Conservation (phyloP, 1,284 basidiomycete genomes). For the Apiotrichum porosum region DNA sequence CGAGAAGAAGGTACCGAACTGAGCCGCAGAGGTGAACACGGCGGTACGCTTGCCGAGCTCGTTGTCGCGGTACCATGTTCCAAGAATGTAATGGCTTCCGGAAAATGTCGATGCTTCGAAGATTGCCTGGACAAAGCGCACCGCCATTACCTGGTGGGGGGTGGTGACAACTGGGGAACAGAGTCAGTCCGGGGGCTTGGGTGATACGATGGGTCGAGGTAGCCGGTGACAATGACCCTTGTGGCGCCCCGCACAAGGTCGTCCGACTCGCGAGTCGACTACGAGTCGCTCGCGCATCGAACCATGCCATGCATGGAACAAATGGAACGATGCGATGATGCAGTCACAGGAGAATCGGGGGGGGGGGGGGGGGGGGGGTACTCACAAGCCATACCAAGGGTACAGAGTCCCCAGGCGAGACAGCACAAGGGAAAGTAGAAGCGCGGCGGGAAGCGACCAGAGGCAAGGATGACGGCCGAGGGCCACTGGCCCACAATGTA, state of each 20-base stretch:
- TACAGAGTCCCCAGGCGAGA: slow-evolving; percentile 32
- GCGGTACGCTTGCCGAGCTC: slow-evolving; percentile 42
- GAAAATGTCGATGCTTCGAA: slow-evolving; percentile 38
- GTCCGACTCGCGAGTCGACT: neutral
- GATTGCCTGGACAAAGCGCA: slow-evolving; percentile 32
- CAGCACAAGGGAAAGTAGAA: slow-evolving; percentile 42
- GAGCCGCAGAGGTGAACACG: slow-evolving; percentile 37
- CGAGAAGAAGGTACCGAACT: slow-evolving; percentile 38
- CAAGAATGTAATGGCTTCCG: slow-evolving; percentile 36
- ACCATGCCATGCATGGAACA: slow-evolving; percentile 15
- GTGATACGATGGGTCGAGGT: slow-evolving; percentile 18
- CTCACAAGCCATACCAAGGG: slow-evolving; percentile 17
- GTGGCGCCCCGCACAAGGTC: no score
- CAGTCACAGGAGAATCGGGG: no score
- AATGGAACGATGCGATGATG: neutral
- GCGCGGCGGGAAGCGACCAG: slow-evolving; percentile 31
- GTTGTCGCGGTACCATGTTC: slow-evolving; percentile 41
- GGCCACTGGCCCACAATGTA: slow-evolving; percentile 39
- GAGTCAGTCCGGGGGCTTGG: no score
- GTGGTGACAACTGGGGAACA: slow-evolving; percentile 24
- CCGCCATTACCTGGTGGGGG: slow-evolving; percentile 33
- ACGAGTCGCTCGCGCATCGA: no score
- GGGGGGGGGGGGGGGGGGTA: no score
- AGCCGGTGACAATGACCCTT: no score
- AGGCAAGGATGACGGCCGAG: slow-evolving; percentile 33